These are phyloP conservation scores for Ascodesmis nigricans DNA, from an alignment of 495 filamentous ascomycete genomes.

Conservation along the genomic window DNA sequence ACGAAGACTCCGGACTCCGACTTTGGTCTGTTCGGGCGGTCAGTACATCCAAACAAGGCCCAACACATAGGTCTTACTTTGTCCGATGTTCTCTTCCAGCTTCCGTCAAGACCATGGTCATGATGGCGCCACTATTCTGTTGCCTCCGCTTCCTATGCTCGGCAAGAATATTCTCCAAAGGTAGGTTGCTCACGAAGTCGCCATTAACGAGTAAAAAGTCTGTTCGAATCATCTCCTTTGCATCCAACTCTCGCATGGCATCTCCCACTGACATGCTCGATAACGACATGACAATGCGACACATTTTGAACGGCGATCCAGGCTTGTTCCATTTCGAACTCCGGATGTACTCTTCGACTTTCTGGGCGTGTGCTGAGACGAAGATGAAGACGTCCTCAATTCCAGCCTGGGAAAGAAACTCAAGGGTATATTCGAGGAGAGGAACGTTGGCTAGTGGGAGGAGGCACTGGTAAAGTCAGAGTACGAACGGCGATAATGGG, in stretches of 20 bases:
- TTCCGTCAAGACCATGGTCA: slow-evolving; percentile 84
- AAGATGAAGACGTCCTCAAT: slow-evolving; percentile 85
- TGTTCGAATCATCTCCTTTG: slow-evolving; percentile 58
- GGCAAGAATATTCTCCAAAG: slow-evolving; percentile 54
- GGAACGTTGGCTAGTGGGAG: slow-evolving; percentile 83
- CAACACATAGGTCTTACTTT: slow-evolving; percentile 24
- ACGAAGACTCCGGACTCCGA: slow-evolving; percentile 63
- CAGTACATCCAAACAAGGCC: not conserved
- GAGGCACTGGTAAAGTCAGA: slow-evolving; percentile 42
- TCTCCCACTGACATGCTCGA: slow-evolving; percentile 70
- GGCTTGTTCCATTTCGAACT: slow-evolving; percentile 44
- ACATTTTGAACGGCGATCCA: slow-evolving; percentile 61
- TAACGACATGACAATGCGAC: slow-evolving; percentile 70
- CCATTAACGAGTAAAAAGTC: slow-evolving; percentile 89
- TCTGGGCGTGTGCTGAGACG: slow-evolving; percentile 69
- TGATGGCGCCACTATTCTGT: slow-evolving; percentile 82
- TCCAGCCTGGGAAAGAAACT: slow-evolving; percentile 84
- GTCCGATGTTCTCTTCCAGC: slow-evolving; percentile 53
- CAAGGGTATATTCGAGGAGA: slow-evolving; percentile 90
- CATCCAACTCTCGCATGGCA: slow-evolving; percentile 84
- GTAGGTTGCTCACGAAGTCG: slow-evolving; percentile 79
- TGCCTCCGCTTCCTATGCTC: slow-evolving; percentile 61
- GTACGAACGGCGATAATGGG: not conserved
- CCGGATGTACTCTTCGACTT: slow-evolving; percentile 65
- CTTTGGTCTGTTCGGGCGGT: slow-evolving; percentile 25